A percentile compares a stretch with the other conserved stretches of the same genome.
Evolutionary conservation across 1,139 yeast species (phyloP).

Genomic region (Kodamaea suecica): DNA sequence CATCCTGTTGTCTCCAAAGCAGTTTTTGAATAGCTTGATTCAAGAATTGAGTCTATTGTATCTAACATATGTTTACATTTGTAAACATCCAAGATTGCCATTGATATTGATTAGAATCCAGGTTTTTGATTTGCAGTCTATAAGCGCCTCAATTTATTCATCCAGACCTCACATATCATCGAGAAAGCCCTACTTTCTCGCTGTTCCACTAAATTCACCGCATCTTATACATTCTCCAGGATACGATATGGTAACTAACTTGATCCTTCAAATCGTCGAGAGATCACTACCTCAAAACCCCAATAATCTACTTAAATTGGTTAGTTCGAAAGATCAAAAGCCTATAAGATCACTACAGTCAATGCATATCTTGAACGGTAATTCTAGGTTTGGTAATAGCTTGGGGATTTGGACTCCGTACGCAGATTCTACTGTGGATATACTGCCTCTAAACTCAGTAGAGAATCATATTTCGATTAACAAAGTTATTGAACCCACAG

Average conservation of each 20-base stretch:
- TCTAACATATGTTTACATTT: constrained; percentile 61
- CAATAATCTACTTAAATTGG: constrained; percentile 26
- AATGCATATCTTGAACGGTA: constrained; percentile 56
- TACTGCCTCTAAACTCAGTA: constrained; percentile 51
- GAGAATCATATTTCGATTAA: constrained; percentile 26
- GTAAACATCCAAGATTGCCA: constrained; percentile 62
- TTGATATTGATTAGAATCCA: constrained; percentile 62
- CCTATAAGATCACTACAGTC: constrained; percentile 55
- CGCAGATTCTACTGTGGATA: constrained; percentile 63
- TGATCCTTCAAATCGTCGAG: constrained; percentile 60
- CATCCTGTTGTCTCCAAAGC: constrained; percentile 39
- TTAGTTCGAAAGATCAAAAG: constrained; percentile 30
- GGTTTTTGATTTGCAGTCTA: constrained; percentile 53
- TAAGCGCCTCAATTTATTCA: constrained; percentile 15
- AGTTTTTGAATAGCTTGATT: constrained; percentile 48
- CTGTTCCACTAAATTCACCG: constrained; percentile 66
- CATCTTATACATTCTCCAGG: constrained; percentile 59
- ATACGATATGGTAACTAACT: constrained; percentile 44
- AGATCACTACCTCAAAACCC: constrained; percentile 45
- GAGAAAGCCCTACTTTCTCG: constrained; percentile 60
- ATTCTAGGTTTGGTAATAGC: constrained; percentile 55
- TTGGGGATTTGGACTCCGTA: constrained; percentile 70
- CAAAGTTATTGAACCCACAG: constrained; percentile 2
- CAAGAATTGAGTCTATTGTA: constrained; percentile 47
- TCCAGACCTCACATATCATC: constrained; percentile 44